phyloP scores from a whole-genome alignment of 2,329 filamentous ascomycete species.

The Xylaria multiplex region DNA sequence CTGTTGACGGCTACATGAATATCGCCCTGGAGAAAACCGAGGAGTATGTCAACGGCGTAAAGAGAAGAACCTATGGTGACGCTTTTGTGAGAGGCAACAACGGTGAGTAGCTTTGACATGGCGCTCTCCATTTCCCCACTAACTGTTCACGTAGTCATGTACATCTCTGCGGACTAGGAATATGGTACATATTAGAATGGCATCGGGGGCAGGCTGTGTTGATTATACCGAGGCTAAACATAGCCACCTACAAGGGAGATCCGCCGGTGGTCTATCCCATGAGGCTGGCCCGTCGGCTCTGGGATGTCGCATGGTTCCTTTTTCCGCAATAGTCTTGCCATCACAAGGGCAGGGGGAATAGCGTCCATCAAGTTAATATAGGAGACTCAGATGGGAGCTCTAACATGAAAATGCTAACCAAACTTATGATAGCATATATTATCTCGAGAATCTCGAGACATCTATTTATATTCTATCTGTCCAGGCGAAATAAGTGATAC shows the following conservation, averaged over 20 bases:
- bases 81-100: constrained; percentile 97
- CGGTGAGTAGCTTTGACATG: constrained; percentile 61
- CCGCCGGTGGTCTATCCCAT: not conserved
- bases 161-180: constrained; percentile 71
- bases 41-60: constrained; percentile 86
- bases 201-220: not conserved
- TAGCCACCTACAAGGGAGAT: not conserved
- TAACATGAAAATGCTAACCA: constrained; percentile 13
- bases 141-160: constrained; percentile 66
- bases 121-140: constrained; percentile 24
- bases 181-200: not conserved
- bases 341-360: not conserved
- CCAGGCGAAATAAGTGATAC: constrained; percentile 71
- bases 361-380: not conserved
- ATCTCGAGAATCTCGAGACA: constrained; percentile 20
- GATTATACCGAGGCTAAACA: not conserved
- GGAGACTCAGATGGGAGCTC: not conserved
- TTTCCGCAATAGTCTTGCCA: not conserved
- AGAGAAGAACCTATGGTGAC: constrained; percentile 88
- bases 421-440: constrained; percentile 16
- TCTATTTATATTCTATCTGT: constrained; percentile 58
- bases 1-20: constrained; percentile 99
- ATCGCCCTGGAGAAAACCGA: constrained; percentile 96
- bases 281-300: not conserved
- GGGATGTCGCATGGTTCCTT: not conserved